phyloP scores from a whole-genome alignment of 352 stramenopile genomes.

The Pythium dissotocum region DNA sequence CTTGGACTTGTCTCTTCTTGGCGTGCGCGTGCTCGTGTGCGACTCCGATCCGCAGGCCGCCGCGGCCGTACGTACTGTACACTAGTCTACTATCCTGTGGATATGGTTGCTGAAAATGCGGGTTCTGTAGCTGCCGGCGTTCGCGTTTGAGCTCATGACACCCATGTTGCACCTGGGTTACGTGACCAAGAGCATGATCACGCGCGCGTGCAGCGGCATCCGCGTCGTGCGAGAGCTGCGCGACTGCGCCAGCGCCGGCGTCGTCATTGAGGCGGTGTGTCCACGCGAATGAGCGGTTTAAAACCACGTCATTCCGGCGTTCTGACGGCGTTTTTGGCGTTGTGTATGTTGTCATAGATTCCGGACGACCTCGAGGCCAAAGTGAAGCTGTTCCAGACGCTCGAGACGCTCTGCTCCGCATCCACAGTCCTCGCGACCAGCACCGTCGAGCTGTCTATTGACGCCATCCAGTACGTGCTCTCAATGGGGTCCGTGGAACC shows the following conservation, averaged over 20 bases:
- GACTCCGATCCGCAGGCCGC: conserved; percentile 51
- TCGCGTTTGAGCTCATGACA: conserved; percentile 64
- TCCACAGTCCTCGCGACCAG: conserved; percentile 64
- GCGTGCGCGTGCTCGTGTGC: conserved; percentile 56
- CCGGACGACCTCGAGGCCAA: conserved; percentile 64
- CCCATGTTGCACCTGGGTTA: conserved; percentile 74
- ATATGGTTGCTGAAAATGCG: background rate
- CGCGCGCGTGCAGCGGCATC: conserved; percentile 53
- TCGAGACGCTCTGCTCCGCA: conserved; percentile 54
- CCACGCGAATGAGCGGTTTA: background rate
- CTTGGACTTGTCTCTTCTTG: conserved; percentile 66
- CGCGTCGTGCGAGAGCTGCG: conserved; percentile 44
- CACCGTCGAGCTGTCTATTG: conserved; percentile 58
- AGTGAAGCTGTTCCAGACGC: conserved; percentile 53
- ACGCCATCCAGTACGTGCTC: conserved; percentile 65
- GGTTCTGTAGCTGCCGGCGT: conserved; percentile 43
- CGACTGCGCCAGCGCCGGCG: conserved; percentile 42
- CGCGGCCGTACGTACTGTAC: conserved; percentile 37
- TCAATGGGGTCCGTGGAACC: background rate
- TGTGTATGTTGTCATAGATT: conserved; percentile 39
- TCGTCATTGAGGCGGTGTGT: conserved; percentile 70
- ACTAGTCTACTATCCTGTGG: no score
- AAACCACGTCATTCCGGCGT: background rate
- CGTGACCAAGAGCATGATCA: conserved; percentile 78
- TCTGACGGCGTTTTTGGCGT: background rate